Conservation (phyloP, 1,284 basidiomycete species). For the Polyporus tsugae region DNA sequence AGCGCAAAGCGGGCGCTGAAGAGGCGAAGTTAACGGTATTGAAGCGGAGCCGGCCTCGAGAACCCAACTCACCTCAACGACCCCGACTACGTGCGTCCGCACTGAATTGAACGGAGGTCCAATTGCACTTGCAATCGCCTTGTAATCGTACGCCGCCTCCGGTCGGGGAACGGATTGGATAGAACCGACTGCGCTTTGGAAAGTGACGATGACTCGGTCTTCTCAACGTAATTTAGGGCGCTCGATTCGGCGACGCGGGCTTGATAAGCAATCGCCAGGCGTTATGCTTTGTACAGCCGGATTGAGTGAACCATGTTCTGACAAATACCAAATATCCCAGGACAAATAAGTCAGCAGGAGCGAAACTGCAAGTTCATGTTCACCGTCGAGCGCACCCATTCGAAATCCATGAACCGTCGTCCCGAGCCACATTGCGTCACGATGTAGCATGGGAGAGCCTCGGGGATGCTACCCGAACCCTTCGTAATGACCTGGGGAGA, state of each 20-base stretch:
- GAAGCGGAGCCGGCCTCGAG: not conserved
- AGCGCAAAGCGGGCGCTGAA: not conserved
- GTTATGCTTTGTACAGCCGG: no score
- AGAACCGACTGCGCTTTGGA: not conserved
- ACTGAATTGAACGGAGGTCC: not conserved
- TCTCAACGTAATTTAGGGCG: not conserved
- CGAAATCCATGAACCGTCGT: not conserved
- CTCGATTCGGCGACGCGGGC: not conserved
- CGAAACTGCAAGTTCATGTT: not conserved
- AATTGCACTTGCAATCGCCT: not conserved
- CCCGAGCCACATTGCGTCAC: not conserved
- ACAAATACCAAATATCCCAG: not conserved
- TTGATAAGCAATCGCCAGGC: not conserved
- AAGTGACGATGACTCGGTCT: not conserved
- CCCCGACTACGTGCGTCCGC: not conserved
- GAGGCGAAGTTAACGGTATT: not conserved
- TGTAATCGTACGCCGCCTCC: not conserved
- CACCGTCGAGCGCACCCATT: not conserved
- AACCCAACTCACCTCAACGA: not conserved
- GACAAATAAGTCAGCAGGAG: not conserved
- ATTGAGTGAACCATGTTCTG: not conserved
- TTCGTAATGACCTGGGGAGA: no score
- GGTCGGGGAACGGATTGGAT: not conserved
- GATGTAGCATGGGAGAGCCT: no score
- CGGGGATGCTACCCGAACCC: no score